A percentile compares a stretch with the other conserved stretches of the same genome.
phyloP scores from a whole-genome alignment of 148 eudicot species.

The Chenopodium album region DNA sequence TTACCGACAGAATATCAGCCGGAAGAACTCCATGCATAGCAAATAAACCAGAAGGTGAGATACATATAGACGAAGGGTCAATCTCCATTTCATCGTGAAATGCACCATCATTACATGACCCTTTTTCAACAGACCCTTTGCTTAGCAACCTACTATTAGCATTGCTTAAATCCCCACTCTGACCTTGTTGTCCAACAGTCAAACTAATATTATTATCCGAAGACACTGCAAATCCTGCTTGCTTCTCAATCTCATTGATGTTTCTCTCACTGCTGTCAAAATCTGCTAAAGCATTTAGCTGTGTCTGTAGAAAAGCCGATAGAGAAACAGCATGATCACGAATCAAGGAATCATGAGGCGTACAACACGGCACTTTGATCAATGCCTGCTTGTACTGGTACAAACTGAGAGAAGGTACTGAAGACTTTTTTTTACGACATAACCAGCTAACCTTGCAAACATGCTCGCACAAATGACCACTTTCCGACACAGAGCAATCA shows the following conservation, averaged over 20 bases:
- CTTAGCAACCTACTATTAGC: conserved; percentile 15
- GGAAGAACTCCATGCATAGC: conserved; percentile 38
- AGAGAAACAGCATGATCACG: conserved; percentile 94
- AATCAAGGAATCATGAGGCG: conserved; percentile 65
- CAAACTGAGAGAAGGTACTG: conserved; percentile 56
- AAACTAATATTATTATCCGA: conserved; percentile 16
- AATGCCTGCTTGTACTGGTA: conserved; percentile 64
- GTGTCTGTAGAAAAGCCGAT: conserved; percentile 65
- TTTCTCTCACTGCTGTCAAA: conserved; percentile 26
- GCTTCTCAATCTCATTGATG: conserved; percentile 27
- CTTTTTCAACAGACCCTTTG: conserved; percentile 15
- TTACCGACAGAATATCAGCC: conserved; percentile 24
- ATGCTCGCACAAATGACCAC: conserved; percentile 87
- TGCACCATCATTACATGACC: conserved; percentile 19
- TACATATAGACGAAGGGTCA: conserved; percentile 44
- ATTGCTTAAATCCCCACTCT: conserved; percentile 10
- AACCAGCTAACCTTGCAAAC: conserved; percentile 55
- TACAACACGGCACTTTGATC: conserved; percentile 57
- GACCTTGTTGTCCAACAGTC: conserved; percentile 4
- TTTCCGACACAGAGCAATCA: conserved; percentile 59
- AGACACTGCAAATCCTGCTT: conserved; percentile 1
- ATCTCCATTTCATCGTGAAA: conserved; percentile 50
- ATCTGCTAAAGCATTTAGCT: conserved; percentile 41
- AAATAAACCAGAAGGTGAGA: conserved; percentile 45
- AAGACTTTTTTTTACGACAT: conserved; percentile 41